A percentile compares a stretch with the other conserved stretches of the same genome.
phyloP scores from a whole-genome alignment of 2,329 filamentous ascomycete genomes.

The Aspergillus transmontanensis region DNA sequence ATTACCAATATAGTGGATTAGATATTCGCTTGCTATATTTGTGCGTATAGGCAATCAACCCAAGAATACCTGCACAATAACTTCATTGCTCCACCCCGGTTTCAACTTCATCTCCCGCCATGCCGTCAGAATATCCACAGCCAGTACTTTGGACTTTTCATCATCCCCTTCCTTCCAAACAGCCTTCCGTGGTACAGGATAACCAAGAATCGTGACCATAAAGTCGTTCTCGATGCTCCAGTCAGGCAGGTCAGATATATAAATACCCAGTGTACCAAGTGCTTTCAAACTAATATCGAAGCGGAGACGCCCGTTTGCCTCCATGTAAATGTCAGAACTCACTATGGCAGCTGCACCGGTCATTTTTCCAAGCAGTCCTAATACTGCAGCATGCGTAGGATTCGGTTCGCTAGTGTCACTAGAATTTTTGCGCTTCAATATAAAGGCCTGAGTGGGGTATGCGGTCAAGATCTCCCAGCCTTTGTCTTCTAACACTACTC shows the following conservation, averaged over 20 bases:
- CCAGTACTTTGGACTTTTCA: constrained; percentile 62
- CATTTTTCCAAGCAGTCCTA: constrained; percentile 87
- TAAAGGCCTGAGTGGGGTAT: constrained; percentile 65
- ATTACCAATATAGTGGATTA: background rate
- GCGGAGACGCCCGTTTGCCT: constrained; percentile 62
- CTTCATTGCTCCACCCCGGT: constrained; percentile 78
- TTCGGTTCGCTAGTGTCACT: constrained; percentile 11
- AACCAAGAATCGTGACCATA: constrained; percentile 73
- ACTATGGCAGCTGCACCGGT: constrained; percentile 79
- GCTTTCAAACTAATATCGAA: constrained; percentile 76
- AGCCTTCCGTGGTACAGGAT: constrained; percentile 67
- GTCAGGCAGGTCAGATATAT: constrained; percentile 68
- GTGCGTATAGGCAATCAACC: constrained; percentile 18
- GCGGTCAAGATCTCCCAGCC: constrained; percentile 83
- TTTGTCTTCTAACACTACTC: constrained; percentile 62
- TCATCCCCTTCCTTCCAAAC: constrained; percentile 55
- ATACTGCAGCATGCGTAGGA: constrained; percentile 58
- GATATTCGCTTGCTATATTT: background rate
- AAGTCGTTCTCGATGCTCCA: constrained; percentile 66
- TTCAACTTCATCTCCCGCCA: constrained; percentile 74
- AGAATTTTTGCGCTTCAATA: constrained; percentile 27
- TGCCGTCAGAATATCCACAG: constrained; percentile 74
- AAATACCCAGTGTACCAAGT: constrained; percentile 71
- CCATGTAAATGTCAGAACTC: constrained; percentile 60
- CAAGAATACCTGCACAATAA: constrained; percentile 66